Evolutionary conservation across 2,329 filamentous ascomycete genomes (phyloP), one percentile per base, ranked within the genome.

Genomic region (Calycina herbarum): DNA sequence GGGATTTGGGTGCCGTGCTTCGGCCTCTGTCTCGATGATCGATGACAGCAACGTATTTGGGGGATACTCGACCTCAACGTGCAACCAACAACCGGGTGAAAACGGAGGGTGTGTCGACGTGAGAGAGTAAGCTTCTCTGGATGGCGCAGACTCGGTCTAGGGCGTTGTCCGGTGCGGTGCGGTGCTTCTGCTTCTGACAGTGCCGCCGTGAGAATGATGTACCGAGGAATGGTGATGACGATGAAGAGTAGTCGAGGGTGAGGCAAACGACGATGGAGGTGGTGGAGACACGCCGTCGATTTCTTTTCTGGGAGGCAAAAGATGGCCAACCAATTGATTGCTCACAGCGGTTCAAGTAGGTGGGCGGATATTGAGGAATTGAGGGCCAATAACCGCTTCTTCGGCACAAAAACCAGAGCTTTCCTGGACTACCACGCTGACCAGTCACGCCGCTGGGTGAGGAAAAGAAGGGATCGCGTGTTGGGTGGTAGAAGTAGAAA

Each of bases 11-110:
- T 51, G 59, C 59, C 59, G 59, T 45, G 59, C 59, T 61, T 58
- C 62, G 62, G 62, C 56, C 38, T 57, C 62, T 63, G 62, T 40
- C 56, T 48, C 62, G 62, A 63, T 63, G 35, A 27, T 31, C 59
- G 40, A 57, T 63, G 62, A 57, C 62, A 63, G 62, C 62, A 63
- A 63, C 62, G 62, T 63, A 63, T 63, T 29, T 51, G 48, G 60
- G 31, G 60, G 31, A 31, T 51, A 57, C 42, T 33, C 48, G 42
- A 27, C 29, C 40, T 24, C 38, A 24, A 31, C 13, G 59, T 42
- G 20, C 38, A 24, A 45, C 38, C 42, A 31, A 42, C 58, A 15
- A 35, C 24, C 38, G 58, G 27, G 27, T 24, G 38, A 29, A 24
- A 20, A 29, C 58, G 38, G 33, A 20, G 27, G 10, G 15, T 1